A percentile compares a stretch with the other conserved stretches of the same genome.
Conservation (phyloP, 352 stramenopile genomes). For the Phytopythium oedochilum region DNA sequence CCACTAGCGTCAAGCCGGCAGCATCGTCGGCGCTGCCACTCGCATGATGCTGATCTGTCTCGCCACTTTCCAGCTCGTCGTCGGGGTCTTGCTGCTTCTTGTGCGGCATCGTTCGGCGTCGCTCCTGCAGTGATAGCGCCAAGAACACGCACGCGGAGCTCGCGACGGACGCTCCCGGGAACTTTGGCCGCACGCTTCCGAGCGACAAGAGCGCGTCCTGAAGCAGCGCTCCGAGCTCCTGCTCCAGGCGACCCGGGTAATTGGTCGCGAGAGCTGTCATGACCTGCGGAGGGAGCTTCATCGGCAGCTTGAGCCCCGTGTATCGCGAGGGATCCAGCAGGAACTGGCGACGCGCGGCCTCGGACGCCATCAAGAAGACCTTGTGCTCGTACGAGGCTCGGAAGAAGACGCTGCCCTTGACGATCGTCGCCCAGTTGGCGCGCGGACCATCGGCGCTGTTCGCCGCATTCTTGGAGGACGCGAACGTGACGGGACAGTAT, state of each 20-base stretch:
- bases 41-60: neutral
- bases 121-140: conserved; percentile 33
- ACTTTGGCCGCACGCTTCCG: conserved; percentile 55
- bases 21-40: conserved; percentile 16
- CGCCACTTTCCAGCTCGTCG: neutral
- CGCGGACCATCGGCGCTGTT: conserved; percentile 10
- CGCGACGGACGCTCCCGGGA: conserved; percentile 25
- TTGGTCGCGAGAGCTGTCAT: conserved; percentile 29
- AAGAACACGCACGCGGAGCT: conserved; percentile 54
- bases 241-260: conserved; percentile 53
- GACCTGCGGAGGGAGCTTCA: conserved; percentile 62
- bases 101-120: neutral
- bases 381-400: conserved; percentile 51
- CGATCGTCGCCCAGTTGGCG: conserved; percentile 35
- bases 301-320: conserved; percentile 35
- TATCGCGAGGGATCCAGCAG: conserved; percentile 38
- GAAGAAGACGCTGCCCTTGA: conserved; percentile 58
- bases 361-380: conserved; percentile 56
- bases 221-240: conserved; percentile 49
- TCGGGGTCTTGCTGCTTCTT: neutral
- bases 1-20: conserved; percentile 12
- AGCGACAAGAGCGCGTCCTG: conserved; percentile 58
- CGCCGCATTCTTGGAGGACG: neutral
- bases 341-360: conserved; percentile 42
- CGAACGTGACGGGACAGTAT: conserved; percentile 72